Conservation (phyloP, 2,329 filamentous ascomycete genomes). For the Keithomyces neogunnii region DNA sequence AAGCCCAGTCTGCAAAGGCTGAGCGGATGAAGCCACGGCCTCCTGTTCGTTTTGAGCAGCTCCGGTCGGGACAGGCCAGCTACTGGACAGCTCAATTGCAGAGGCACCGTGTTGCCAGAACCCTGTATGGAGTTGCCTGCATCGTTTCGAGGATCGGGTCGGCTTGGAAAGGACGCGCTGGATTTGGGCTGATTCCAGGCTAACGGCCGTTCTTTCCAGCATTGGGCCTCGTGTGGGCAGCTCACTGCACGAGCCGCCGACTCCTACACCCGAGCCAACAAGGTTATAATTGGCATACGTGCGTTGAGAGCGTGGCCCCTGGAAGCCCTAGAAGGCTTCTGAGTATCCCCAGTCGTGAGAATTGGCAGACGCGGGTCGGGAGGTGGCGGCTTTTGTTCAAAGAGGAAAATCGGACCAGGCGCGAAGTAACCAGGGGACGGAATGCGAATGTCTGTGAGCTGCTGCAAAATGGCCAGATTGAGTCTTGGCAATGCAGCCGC, state of each 20-base stretch:
- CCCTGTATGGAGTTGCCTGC: constrained; percentile 36
- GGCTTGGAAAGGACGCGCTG: constrained; percentile 39
- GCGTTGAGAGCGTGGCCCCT: constrained; percentile 4
- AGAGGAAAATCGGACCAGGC: too few species aligned
- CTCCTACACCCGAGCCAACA: constrained; percentile 10
- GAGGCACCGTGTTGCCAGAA: constrained; percentile 49
- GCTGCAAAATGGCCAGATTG: background rate
- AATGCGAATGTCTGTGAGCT: too few species aligned
- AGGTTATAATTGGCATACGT: constrained; percentile 15
- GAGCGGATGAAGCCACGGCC: constrained; percentile 13
- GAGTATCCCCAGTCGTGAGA: too few species aligned
- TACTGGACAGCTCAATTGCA: constrained; percentile 36
- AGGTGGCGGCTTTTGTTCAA: background rate
- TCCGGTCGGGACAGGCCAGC: constrained; percentile 29
- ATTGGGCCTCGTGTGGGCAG: constrained; percentile 26
- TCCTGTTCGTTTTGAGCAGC: constrained; percentile 11
- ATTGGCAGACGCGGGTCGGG: background rate
- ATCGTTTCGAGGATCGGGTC: constrained; percentile 27
- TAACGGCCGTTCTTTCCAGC: constrained; percentile 50
- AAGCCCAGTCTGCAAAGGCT: constrained; percentile 20
- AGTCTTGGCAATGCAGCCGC: background rate
- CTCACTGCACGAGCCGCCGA: constrained; percentile 1
- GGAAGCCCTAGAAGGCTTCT: background rate
- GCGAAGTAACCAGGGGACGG: too few species aligned
- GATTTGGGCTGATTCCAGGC: constrained; percentile 47